Evolutionary conservation across 441 rosid genomes (phyloP), one percentile per base, ranked within the genome.

Genomic region (Isatis lusitanica): DNA sequence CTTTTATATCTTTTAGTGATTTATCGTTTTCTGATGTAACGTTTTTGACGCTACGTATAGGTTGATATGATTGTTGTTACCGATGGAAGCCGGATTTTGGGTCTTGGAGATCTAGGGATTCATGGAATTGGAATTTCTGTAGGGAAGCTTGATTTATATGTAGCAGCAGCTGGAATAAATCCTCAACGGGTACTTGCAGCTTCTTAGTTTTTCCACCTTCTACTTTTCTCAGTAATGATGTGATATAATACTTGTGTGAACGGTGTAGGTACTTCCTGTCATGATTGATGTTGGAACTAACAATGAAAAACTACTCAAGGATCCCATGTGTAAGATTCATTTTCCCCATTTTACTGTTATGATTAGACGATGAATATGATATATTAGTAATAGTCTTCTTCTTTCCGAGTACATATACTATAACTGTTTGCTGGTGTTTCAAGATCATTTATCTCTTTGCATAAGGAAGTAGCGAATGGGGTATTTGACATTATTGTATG

Each of bases 21-120:
- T 26, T 24, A 30, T 33, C 16, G 21, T 46, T 33, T 66, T 65
- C 60, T 76, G 60, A 53, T 65, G 18, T 42, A 53, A 60, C 7
- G 2, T 36, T 69, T 42, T 55, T 90, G 24, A 21, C 24, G 24
- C 24, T 21, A 21, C 24, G 24, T 21, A 21, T 21, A 95, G 99
- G 99, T 95, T 71, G 99, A 95, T 87, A 95, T 95, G 99, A 91
- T 96, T 82, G 99, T 96, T 78, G 97, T 93, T 63, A 95, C 99
- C 3, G 98, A 96, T 86, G 99, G 99, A 82, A 96, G 99, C 86
- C 87, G 99, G 84, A 89, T 96, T 79, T 74, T 96, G 82, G 98
- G 99, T 70, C 98, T 96, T 79, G 99, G 99, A 77, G 99, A 96
- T 81, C 90, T 96, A 69, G 99, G 99, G 76, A 89, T 93, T 74